Conservation (phyloP, 352 stramenopile species). For the Thalassiosira hispida region DNA sequence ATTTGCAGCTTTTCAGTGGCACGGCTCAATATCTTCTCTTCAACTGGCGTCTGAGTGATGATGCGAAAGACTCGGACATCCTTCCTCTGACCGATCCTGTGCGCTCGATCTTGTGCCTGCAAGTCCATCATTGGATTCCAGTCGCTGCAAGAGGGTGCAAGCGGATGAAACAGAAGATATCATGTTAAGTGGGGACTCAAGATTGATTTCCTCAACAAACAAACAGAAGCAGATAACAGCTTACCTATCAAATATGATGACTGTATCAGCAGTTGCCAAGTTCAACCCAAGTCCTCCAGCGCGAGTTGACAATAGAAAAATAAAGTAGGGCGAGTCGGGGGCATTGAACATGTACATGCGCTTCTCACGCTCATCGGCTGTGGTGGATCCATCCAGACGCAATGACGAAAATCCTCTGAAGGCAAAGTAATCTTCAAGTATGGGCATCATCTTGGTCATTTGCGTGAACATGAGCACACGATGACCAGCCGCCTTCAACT, state of each 20-base stretch:
- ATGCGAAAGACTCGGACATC: constrained; percentile 97
- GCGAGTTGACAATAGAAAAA: constrained; percentile 97
- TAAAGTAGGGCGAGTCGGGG: constrained; percentile 94
- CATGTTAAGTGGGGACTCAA: neutral
- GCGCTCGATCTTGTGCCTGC: constrained; percentile 97
- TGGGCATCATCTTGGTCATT: constrained; percentile 99
- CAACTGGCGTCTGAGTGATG: constrained; percentile 96
- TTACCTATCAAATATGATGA: constrained; percentile 98
- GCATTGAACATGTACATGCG: constrained; percentile 98
- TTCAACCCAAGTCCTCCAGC: constrained; percentile 98
- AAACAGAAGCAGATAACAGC: neutral
- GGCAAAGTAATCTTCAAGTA: constrained; percentile 99
- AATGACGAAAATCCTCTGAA: constrained; percentile 88
- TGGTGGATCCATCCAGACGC: constrained; percentile 91
- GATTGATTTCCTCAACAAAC: neutral
- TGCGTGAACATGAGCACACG: constrained; percentile 99
- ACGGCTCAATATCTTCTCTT: constrained; percentile 99
- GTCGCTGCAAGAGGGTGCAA: constrained; percentile 81
- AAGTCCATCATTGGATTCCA: constrained; percentile 97
- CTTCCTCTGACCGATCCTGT: constrained; percentile 99
- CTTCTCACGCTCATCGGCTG: constrained; percentile 83
- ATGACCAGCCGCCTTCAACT: constrained; percentile 94
- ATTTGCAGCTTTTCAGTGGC: constrained; percentile 97
- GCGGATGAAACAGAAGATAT: neutral
- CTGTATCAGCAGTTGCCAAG: constrained; percentile 96